Conservation (phyloP, 2,329 filamentous ascomycete species). For the Xenosphaeropsis pyriputrescens region DNA sequence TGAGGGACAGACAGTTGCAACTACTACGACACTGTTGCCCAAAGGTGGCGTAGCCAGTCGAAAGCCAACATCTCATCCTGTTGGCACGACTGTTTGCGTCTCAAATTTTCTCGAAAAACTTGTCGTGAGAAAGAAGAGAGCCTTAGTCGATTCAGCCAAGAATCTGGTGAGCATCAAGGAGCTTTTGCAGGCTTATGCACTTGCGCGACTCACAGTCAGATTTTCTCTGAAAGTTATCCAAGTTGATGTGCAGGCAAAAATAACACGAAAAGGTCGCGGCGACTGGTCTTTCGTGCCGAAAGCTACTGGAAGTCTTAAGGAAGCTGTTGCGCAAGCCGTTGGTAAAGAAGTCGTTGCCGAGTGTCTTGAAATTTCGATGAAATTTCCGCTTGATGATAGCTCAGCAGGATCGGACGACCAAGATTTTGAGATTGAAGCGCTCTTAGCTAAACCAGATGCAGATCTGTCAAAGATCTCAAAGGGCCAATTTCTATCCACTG, state of each 20-base stretch:
- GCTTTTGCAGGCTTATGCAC: conserved; percentile 47
- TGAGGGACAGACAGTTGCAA: conserved; percentile 42
- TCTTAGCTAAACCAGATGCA: conserved; percentile 38
- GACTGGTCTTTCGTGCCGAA: conserved; percentile 51
- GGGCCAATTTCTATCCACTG: conserved; percentile 51
- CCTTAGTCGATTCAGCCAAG: conserved; percentile 41
- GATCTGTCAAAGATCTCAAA: conserved; percentile 27
- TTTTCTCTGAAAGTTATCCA: conserved; percentile 45
- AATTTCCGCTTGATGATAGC: conserved; percentile 4
- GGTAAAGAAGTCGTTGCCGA: conserved; percentile 38
- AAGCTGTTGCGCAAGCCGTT: conserved; percentile 47
- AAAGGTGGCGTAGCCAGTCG: conserved; percentile 22
- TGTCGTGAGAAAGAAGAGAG: conserved; percentile 47
- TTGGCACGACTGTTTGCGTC: conserved; percentile 56
- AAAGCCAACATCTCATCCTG: conserved; percentile 30
- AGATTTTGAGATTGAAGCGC: conserved; percentile 35
- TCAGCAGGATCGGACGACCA: conserved; percentile 4
- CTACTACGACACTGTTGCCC: conserved; percentile 26
- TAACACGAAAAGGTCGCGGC: conserved; percentile 16
- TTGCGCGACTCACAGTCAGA: conserved; percentile 48
- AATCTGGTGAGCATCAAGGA: conserved; percentile 40
- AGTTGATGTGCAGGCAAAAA: conserved; percentile 14
- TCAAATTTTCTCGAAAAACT: conserved; percentile 41
- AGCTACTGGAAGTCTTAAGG: conserved; percentile 29
- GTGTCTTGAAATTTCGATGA: conserved; percentile 27